Evolutionary conservation across 2,329 filamentous ascomycete genomes (phyloP), one percentile per base, ranked within the genome.

Genomic region (Fusarium tanahbumbuense): DNA sequence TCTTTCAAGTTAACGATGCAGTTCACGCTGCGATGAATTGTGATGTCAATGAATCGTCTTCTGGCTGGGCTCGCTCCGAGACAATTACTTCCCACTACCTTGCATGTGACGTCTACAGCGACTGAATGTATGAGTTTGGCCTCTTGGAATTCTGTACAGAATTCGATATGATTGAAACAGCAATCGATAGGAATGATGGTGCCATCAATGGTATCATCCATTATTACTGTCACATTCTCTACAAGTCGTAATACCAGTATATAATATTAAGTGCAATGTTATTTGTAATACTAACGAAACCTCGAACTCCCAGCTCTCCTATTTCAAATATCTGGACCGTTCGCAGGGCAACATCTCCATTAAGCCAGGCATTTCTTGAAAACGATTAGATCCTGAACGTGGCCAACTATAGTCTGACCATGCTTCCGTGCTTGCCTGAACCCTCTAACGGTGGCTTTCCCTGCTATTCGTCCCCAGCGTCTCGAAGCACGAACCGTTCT

Each of bases 1-100:
- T 79, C 77, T 82, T 80, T 78, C 79, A 80, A 80, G 78, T 79
- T 81, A 71, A 81, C 71, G 73, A 76, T 58, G 65, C 60, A 62
- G 67, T 60, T 66, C 64, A 56, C 57, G 56, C 54, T 72, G 65
- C 63, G 63, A 64, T 56, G 55, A 54, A 63, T 58, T 70, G 71
- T 73, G 70, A 67, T 69, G 71, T 60, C 60, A 70, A 75, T 75
- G 68, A 71, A 74, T 60, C 58, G 69, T 64, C 67, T 58, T 61
- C 60, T 70, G 42, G 61, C 62, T 67, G 71, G 65, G 54, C 58
- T 60, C 56, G 54, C 64, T 68, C 60, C 56, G 65, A 52, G 32
- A 49, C 32, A 47, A 47, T 47, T 50, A 34, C 23, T 34, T 53
- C 30, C 22, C 52, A 20, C 25, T 48, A n/a, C 8, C n/a, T 25